A percentile compares a stretch with the other conserved stretches of the same genome.
These are phyloP conservation scores for Gillenia trifoliata DNA, from an alignment of 306 rosid genomes.

Conservation along the genomic window DNA sequence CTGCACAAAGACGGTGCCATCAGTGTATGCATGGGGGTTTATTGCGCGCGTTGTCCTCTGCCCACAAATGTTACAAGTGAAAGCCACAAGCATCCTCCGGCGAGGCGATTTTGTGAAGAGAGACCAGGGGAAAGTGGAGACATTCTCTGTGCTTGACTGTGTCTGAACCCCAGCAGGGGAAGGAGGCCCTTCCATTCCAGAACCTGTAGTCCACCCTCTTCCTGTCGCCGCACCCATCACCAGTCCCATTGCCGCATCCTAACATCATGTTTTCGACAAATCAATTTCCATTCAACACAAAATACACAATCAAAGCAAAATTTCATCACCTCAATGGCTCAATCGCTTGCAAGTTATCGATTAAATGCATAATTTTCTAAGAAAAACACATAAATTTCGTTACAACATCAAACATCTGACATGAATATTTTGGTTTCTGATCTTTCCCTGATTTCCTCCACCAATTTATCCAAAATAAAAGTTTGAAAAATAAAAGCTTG, in stretches of 20 bases:
- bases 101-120: conserved; percentile 94
- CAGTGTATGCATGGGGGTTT: conserved; percentile 94
- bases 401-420: neutral
- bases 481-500: neutral
- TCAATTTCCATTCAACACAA: neutral
- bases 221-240: conserved; percentile 85
- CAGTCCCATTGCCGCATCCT: conserved; percentile 97
- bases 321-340: neutral
- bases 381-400: neutral
- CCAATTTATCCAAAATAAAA: neutral
- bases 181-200: conserved; percentile 97
- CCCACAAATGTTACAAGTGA: conserved; percentile 90
- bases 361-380: neutral
- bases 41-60: conserved; percentile 94
- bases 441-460: neutral
- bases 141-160: conserved; percentile 47
- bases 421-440: neutral
- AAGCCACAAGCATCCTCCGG: conserved; percentile 88
- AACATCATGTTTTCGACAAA: neutral
- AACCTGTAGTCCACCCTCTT: conserved; percentile 97
- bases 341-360: too few relatives aligned
- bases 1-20: conserved; percentile 99
- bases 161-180: conserved; percentile 56
- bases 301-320: neutral
- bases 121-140: conserved; percentile 98